phyloP scores from a whole-genome alignment of 139 green algal genomes.

The Micractinium conductrix region DNA sequence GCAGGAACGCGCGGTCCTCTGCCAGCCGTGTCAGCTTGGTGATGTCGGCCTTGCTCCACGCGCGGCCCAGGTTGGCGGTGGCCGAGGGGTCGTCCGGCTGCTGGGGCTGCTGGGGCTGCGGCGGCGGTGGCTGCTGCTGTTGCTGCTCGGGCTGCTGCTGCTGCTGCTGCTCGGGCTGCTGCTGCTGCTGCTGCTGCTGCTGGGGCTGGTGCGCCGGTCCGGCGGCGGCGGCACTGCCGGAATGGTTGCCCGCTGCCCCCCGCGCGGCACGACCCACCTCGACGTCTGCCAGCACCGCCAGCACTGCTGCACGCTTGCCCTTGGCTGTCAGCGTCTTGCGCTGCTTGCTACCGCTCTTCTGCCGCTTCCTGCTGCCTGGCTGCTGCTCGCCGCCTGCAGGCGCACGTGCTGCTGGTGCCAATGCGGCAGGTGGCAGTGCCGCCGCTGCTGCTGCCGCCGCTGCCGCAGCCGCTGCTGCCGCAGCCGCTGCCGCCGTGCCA shows the following conservation, averaged over 20 bases:
- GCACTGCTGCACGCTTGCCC: constrained; percentile 20
- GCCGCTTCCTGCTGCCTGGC: background rate
- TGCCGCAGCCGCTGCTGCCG: background rate
- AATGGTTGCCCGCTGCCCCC: background rate
- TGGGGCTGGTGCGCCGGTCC: background rate
- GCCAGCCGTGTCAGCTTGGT: constrained; percentile 35
- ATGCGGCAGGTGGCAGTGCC: background rate
- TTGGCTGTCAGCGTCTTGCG: constrained; percentile 37
- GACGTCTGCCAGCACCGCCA: constrained; percentile 17
- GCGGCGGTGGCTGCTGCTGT: background rate
- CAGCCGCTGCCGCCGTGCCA: background rate
- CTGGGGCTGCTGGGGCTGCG: background rate
- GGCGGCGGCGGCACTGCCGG: background rate
- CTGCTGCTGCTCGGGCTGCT: background rate
- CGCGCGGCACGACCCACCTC: constrained; percentile 1
- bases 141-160: background rate
- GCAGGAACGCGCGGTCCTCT: constrained; percentile 28
- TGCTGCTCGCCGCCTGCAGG: background rate
- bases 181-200: background rate
- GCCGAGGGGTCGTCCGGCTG: background rate
- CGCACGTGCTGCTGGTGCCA: background rate
- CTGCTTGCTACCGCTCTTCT: background rate
- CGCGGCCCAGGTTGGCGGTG: constrained; percentile 35
- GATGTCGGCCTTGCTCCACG: constrained; percentile 41
- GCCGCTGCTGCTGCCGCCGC: background rate